Base-by-base conservation (phyloP, 1,284 basidiomycete species). In the Ustilago esculenta region DNA sequence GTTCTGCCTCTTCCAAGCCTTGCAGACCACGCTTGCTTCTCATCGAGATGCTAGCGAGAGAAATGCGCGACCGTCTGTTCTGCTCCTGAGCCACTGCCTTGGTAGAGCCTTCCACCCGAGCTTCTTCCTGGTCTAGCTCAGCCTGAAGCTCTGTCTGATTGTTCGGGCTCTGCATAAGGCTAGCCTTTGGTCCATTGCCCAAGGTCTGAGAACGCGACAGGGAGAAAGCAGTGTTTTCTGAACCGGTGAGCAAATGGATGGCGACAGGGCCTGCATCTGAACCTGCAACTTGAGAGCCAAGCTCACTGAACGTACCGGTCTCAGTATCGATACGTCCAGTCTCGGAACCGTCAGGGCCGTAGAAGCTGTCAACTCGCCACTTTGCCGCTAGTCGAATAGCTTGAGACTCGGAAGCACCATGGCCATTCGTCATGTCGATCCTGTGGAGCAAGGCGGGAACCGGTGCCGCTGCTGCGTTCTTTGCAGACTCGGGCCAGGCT, bases 351-450 rank as follows among this genome's bases (percentile, higher is more conserved):
- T 73, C 61, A 11, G 65, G 53, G 0, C 53, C 72, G 41, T 76
- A 76, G 54, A 76, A 75, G 59, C 64, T 72, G 24, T 73, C 74
- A 8, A 76, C 74, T 15, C 53, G 42, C 70, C 56, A 72, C 24
- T 40, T 48, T 18, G 52, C 47, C 1, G 50, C 8, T 4, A 34
- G 35, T 27, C 42, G 25, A 25, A 11, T 27, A 1, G 36, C 20
- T 8, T 24, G 30, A 14, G 17, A 3, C 5, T 44, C 50, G 5
- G 49, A 21, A 0, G 17, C 34, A 20, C 48, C 4, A 6, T 17
- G 45, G 5, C 36, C 33, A 34, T 17, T 23, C 7, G 27, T 17
- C 52, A 55, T 61, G 15, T 61, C 61, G 33, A 69, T 56, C 1
- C 56, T 43, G 2, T 54, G 43, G 12, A 61, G 57, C 14, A 50